Evolutionary conservation across 805 yeast species (phyloP).

Genomic region (Ogataea ganodermae): DNA sequence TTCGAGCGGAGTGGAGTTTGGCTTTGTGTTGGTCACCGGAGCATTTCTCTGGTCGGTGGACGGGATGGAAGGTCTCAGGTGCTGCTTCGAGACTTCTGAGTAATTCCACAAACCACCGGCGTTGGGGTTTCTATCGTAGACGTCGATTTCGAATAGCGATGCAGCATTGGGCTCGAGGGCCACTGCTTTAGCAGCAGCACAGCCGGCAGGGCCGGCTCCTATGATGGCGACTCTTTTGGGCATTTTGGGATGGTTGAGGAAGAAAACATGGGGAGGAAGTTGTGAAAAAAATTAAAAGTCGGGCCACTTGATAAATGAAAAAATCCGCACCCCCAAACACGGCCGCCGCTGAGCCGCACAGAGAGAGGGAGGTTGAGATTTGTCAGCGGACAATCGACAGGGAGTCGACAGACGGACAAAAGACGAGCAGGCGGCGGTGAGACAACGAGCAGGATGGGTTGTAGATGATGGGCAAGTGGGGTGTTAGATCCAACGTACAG

Average conservation of each 20-base stretch:
- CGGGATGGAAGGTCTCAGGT: constrained; percentile 28
- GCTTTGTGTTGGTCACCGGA: constrained; percentile 20
- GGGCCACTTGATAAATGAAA: constrained; percentile 59
- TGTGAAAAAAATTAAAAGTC: constrained; percentile 56
- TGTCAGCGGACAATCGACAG: too few relatives aligned
- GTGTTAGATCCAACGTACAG: too few relatives aligned
- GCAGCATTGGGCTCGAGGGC: constrained; percentile 35
- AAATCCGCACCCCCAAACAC: constrained; percentile 21
- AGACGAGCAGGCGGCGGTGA: too few relatives aligned
- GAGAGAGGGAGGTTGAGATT: background rate
- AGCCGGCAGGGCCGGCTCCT: constrained; percentile 40
- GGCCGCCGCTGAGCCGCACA: constrained; percentile 24
- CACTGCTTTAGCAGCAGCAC: constrained; percentile 37
- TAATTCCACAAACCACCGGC: constrained; percentile 40
- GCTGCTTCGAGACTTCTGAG: constrained; percentile 28
- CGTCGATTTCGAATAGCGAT: constrained; percentile 27
- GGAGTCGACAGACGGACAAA: too few relatives aligned
- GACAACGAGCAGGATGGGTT: background rate
- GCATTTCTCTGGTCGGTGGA: constrained; percentile 21
- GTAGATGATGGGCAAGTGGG: too few relatives aligned
- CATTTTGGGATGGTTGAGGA: background rate
- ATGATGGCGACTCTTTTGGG: constrained; percentile 32
- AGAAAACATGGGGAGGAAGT: constrained; percentile 42
- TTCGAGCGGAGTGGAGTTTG: constrained; percentile 11
- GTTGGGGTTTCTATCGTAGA: constrained; percentile 33